These are phyloP conservation scores for Phylloporus gajari DNA, from an alignment of 1,284 basidiomycete genomes.

Conservation along the genomic window DNA sequence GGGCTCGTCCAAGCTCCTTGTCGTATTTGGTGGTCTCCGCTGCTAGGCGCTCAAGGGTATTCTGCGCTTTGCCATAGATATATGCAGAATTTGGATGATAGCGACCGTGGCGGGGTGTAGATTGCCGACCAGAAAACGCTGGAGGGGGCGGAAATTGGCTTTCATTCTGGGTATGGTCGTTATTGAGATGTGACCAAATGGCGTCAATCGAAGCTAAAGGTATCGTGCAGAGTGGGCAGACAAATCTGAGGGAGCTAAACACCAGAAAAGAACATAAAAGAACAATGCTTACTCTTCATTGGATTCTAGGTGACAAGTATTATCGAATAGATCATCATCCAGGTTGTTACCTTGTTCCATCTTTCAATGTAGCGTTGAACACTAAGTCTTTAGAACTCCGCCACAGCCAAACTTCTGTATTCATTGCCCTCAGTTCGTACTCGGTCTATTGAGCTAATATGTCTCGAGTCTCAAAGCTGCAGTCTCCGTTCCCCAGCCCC, in stretches of 20 bases:
- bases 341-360: too few relatives aligned
- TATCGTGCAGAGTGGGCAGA: conserved; percentile 4
- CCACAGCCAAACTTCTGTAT: too few relatives aligned
- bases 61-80: conserved; percentile 10
- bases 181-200: conserved; percentile 11
- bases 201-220: not conserved
- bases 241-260: conserved; percentile 1
- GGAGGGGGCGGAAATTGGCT: not conserved
- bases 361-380: too few relatives aligned
- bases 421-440: too few relatives aligned
- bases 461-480: not conserved
- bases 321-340: too few relatives aligned
- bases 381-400: too few relatives aligned
- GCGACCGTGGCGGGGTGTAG: not conserved
- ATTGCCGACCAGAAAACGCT: not conserved
- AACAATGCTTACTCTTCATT: conserved; percentile 8
- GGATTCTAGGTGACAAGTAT: not conserved
- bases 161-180: not conserved
- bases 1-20: too few relatives aligned
- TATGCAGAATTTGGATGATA: conserved; percentile 12
- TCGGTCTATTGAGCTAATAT: too few relatives aligned
- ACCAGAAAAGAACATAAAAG: too few relatives aligned
- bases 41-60: conserved; percentile 15
- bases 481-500: not conserved
- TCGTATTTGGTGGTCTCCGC: not conserved